phyloP scores from a whole-genome alignment of 1,139 yeast genomes.

The Pichia cactophila region DNA sequence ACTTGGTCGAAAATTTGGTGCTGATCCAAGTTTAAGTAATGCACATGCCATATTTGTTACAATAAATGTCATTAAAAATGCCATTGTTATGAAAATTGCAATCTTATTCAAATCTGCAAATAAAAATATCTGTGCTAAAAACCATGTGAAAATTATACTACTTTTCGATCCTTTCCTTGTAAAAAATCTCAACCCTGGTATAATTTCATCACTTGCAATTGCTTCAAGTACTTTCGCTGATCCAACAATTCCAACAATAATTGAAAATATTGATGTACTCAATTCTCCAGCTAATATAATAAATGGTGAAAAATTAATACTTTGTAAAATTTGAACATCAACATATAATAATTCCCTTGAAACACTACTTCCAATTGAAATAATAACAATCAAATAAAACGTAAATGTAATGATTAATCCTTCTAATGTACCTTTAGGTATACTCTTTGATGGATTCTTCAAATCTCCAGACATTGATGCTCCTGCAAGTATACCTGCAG shows the following conservation, averaged over 20 bases:
- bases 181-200: slow-evolving; percentile 67
- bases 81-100: slow-evolving; percentile 94
- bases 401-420: slow-evolving; percentile 72
- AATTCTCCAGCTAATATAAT: slow-evolving; percentile 80
- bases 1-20: slow-evolving; percentile 94
- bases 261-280: slow-evolving; percentile 83
- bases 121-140: slow-evolving; percentile 72
- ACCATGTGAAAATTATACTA: slow-evolving; percentile 72
- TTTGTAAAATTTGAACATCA: slow-evolving; percentile 80
- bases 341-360: slow-evolving; percentile 68
- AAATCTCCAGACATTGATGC: slow-evolving; percentile 98
- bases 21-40: slow-evolving; percentile 76
- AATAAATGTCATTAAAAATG: slow-evolving; percentile 89
- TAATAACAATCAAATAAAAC: slow-evolving; percentile 66
- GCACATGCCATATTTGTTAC: slow-evolving; percentile 93
- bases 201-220: slow-evolving; percentile 74
- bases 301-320: slow-evolving; percentile 63
- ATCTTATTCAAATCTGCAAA: slow-evolving; percentile 88
- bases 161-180: slow-evolving; percentile 37
- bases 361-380: slow-evolving; percentile 70
- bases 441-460: slow-evolving; percentile 73
- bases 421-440: slow-evolving; percentile 82
- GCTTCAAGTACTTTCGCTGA: slow-evolving; percentile 89
- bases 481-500: slow-evolving; percentile 98
- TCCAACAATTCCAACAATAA: slow-evolving; percentile 91